These are phyloP conservation scores for Zangia roseola DNA, from an alignment of 768 basidiomycete genomes.

Conservation along the genomic window DNA sequence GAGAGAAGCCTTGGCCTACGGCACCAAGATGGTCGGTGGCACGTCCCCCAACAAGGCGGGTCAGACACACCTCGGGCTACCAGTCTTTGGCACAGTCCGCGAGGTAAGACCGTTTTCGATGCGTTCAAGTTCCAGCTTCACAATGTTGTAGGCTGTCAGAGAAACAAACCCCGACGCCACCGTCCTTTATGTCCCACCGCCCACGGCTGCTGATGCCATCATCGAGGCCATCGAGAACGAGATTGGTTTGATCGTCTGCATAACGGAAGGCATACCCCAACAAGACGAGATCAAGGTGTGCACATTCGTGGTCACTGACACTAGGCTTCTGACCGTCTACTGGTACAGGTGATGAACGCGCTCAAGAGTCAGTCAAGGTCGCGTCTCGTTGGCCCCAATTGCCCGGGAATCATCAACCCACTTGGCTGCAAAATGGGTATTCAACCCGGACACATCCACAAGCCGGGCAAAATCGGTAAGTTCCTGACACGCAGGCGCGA, in stretches of 20 bases:
- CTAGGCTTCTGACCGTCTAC: background rate
- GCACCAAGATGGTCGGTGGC: slow-evolving; percentile 97
- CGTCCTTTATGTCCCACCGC: slow-evolving; percentile 98
- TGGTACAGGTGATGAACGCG: slow-evolving; percentile 80
- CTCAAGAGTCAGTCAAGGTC: slow-evolving; percentile 92
- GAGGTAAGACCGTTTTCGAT: slow-evolving; percentile 55
- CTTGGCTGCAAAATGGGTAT: slow-evolving; percentile 99
- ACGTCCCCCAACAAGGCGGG: slow-evolving; percentile 97
- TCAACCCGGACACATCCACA: slow-evolving; percentile 96
- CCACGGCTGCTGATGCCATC: slow-evolving; percentile 93
- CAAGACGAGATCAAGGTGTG: slow-evolving; percentile 89
- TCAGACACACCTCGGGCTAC: slow-evolving; percentile 90
- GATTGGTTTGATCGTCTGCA: slow-evolving; percentile 95
- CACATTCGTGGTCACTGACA: slow-evolving; percentile 5
- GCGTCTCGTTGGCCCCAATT: slow-evolving; percentile 97
- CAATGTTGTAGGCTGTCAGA: slow-evolving; percentile 66
- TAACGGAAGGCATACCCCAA: slow-evolving; percentile 99
- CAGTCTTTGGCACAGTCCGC: slow-evolving; percentile 87
- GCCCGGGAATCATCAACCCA: slow-evolving; percentile 97
- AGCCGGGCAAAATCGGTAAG: slow-evolving; percentile 90
- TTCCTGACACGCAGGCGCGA: background rate
- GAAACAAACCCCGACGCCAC: slow-evolving; percentile 89
- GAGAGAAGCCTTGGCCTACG: slow-evolving; percentile 89
- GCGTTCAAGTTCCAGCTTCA: slow-evolving; percentile 1
- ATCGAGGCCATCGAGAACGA: slow-evolving; percentile 99